These are phyloP conservation scores for Aspergillus sp. DNA, from an alignment of 2,329 filamentous ascomycete species.

Conservation along the genomic window DNA sequence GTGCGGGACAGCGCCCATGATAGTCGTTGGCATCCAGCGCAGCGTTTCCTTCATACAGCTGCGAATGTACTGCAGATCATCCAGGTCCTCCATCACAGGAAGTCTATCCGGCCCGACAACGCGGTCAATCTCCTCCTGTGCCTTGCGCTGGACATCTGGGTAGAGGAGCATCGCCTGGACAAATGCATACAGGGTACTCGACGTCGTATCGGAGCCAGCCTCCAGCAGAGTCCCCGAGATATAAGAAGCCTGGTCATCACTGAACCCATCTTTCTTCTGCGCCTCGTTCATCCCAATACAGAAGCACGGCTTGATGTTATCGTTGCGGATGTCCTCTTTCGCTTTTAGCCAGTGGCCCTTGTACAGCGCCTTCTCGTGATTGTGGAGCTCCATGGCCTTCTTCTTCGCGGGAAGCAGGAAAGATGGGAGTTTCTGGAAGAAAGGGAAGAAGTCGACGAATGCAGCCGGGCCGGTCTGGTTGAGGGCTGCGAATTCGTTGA, in stretches of 20 bases:
- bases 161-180: conserved; percentile 52
- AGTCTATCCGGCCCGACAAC: conserved; percentile 51
- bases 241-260: conserved; percentile 36
- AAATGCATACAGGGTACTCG: conserved; percentile 49
- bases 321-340: conserved; percentile 34
- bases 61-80: conserved; percentile 40
- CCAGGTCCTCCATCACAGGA: conserved; percentile 44
- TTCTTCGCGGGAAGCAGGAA: conserved; percentile 35
- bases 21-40: conserved; percentile 52
- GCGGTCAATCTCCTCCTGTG: conserved; percentile 41
- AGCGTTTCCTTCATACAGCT: conserved; percentile 58
- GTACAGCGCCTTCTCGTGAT: conserved; percentile 45
- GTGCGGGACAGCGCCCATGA: conserved; percentile 48
- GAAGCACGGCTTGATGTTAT: conserved; percentile 32
- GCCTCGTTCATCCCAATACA: conserved; percentile 25
- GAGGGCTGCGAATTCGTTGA: conserved; percentile 42
- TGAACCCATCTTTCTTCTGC: conserved; percentile 33
- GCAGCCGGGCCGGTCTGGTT: conserved; percentile 44
- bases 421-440: conserved; percentile 48
- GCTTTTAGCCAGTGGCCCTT: conserved; percentile 43
- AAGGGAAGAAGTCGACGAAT: conserved; percentile 49
- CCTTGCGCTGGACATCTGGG: conserved; percentile 40
- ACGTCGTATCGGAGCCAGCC: conserved; percentile 53
- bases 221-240: conserved; percentile 35
- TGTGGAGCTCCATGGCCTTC: conserved; percentile 45